Evolutionary conservation across 2,329 filamentous ascomycete genomes (phyloP), one percentile per base, ranked within the genome.

Genomic region (Beauveria varroae): DNA sequence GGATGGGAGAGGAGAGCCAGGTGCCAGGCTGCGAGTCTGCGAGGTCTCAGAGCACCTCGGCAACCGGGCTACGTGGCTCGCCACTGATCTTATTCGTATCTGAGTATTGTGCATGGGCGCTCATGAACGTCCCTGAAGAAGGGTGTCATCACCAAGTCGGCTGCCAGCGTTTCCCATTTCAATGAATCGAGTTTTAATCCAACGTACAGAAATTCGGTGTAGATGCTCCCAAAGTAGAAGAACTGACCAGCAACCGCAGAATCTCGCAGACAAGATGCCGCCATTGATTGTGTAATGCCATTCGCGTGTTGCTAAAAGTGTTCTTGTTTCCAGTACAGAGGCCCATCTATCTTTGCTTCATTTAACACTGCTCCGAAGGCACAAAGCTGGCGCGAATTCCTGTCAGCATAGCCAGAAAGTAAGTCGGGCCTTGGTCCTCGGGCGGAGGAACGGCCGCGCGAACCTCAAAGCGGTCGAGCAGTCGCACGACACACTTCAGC

Each of bases 341-440:
- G 5, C 26, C 44, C 5, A 26, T 14, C 24, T 26, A n/a, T 14
- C 24, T 50, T 28, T 3, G 43, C 18, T 6, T 37, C 7, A 40
- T 37, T 24, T 16, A 3, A 5, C 8, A 3, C 14, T 37, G n/a
- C 43, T 26, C 20, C 4, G 18, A 5, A 26, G 37, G 22, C 43
- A 57, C 24, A 57, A 61, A 57, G 22, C 28, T 26, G 7, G 22
- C 60, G 37, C 37, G 53, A 16, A 43, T 46, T 37, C 53, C 46
- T 16, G 76, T 79, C 65, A 81, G 63, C 76, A 83, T 81, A 1
- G 79, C 80, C 68, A 84, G 69, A 60, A 83, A 84, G 60, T 82
- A 83, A 9, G 76, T 76, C 2, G 71, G 73, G 49, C 75, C 74
- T 1, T 76, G 68, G 3, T 74, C 67, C 2, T 73, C 68, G 1